Conservation (phyloP, 2,329 filamentous ascomycete genomes). For the Hymenoscyphus infarciens region DNA sequence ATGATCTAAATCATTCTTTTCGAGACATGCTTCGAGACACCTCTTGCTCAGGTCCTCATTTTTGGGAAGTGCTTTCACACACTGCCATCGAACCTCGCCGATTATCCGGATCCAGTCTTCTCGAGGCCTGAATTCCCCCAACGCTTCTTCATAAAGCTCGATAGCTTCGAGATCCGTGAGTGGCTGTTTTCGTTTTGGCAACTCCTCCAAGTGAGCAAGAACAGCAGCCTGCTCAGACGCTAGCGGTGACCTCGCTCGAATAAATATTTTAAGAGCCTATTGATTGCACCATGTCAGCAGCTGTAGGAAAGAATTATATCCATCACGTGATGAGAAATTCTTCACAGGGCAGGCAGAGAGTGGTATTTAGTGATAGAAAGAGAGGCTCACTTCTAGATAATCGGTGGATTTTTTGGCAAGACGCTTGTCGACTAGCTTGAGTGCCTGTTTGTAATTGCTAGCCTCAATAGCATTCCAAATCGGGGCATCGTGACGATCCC, state of each 20-base stretch:
- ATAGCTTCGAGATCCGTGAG: conserved; percentile 32
- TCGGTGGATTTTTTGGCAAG: conserved; percentile 33
- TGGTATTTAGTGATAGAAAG: not conserved
- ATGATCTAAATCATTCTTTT: conserved; percentile 34
- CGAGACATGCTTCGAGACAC: conserved; percentile 34
- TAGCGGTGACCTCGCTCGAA: conserved; percentile 28
- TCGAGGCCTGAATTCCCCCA: conserved; percentile 24
- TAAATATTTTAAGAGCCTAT: conserved; percentile 35
- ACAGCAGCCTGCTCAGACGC: conserved; percentile 31
- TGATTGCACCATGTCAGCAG: conserved; percentile 17
- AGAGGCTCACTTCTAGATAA: conserved; percentile 33
- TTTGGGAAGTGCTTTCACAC: conserved; percentile 33
- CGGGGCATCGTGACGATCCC: conserved; percentile 31
- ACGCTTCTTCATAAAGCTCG: conserved; percentile 33
- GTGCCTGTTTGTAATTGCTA: conserved; percentile 36
- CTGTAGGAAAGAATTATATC: not conserved
- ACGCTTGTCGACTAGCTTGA: conserved; percentile 36
- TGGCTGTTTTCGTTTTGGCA: conserved; percentile 24
- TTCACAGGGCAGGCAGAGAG: not conserved
- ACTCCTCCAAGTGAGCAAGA: conserved; percentile 28
- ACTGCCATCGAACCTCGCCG: conserved; percentile 32
- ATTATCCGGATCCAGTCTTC: conserved; percentile 32
- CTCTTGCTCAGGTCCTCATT: conserved; percentile 30
- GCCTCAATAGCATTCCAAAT: conserved; percentile 36
- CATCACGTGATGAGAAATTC: conserved; percentile 19